Base-by-base conservation (phyloP, 148 eudicot species). In the Nyssa sinensis region DNA sequence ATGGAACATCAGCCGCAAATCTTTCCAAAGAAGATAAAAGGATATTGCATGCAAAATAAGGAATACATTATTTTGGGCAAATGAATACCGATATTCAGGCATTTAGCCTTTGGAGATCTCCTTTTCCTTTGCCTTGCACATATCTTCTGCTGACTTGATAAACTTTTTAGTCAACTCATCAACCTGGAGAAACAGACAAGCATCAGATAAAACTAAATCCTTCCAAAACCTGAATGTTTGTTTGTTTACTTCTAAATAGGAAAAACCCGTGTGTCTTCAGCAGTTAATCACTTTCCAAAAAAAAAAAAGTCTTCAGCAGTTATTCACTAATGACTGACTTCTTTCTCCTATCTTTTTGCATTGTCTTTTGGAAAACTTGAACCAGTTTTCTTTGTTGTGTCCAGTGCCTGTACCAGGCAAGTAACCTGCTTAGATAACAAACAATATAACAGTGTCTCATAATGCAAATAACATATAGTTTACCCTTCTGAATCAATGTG, bases 321-420 rank as follows among this genome's bases (percentile, higher is more conserved):
- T 3, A 44, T 19, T 44, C 51, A n/a, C n/a, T n/a, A n/a, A n/a
- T 37, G 44, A 64, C 34, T 53, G 69, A 89, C 98, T 67, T 94
- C 97, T 85, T 94, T 94, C 83, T 94, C 98, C 77, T 92, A 80
- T 84, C 87, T 84, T 86, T 94, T 92, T 28, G 87, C 91, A 70
- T 82, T 82, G 77, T 94, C 98, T 82, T 84, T 90, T 17, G 95
- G 91, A 69, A 90, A 84, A 77, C 72, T 77, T 59, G 88, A 79
- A 68, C 84, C 88, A 35, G 89, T 83, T 83, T 94, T 92, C 86
- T 92, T 94, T 55, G 86, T 79, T 3, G 87, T 73, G 72, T 94
- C 98, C 81, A 94, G 62, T 78, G 98, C 98, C 98, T 94, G 89
- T 41, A 82, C 16, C 53, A 81, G n/a, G 62, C 58, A 16, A 55